A percentile compares a stretch with the other conserved stretches of the same genome.
Conservation (phyloP, 73 alveolate species). For the Blepharisma stoltei region DNA sequence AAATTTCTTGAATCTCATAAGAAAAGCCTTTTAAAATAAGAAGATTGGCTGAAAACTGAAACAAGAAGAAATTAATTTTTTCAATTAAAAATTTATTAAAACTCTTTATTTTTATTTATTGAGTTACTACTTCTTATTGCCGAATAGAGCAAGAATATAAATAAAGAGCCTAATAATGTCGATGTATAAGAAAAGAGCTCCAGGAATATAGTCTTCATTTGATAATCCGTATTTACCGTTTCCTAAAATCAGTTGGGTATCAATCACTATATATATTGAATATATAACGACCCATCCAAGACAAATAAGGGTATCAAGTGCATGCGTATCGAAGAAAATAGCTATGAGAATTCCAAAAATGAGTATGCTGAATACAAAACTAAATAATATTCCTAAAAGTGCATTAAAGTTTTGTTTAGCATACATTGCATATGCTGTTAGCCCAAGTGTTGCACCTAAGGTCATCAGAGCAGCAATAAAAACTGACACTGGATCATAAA, state of each 20-base stretch:
- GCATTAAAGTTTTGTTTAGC: constrained; percentile 39
- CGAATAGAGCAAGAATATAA: constrained; percentile 33
- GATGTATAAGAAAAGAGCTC: constrained; percentile 66
- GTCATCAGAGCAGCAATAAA: constrained; percentile 51
- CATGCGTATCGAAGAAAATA: constrained; percentile 30
- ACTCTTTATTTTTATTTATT: too few relatives aligned
- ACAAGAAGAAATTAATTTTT: too few relatives aligned
- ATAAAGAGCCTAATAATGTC: constrained; percentile 61
- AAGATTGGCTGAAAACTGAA: too few relatives aligned
- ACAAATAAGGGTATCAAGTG: constrained; percentile 36
- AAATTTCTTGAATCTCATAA: too few relatives aligned
- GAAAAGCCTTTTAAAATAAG: too few relatives aligned
- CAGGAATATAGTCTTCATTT: constrained; percentile 71
- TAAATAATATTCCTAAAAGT: constrained; percentile 3
- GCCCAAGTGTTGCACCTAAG: constrained; percentile 36
- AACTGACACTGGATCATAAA: constrained; percentile 59
- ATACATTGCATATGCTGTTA: constrained; percentile 49
- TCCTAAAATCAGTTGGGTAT: constrained; percentile 59
- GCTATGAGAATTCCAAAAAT: constrained; percentile 18
- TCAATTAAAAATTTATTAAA: too few relatives aligned
- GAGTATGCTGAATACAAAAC: background rate
- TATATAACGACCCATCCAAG: constrained; percentile 43
- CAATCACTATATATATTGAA: constrained; percentile 70
- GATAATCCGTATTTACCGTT: constrained; percentile 51
- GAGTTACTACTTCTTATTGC: background rate